Conservation (phyloP, 1,139 yeast species). For the Pichia sp. region DNA sequence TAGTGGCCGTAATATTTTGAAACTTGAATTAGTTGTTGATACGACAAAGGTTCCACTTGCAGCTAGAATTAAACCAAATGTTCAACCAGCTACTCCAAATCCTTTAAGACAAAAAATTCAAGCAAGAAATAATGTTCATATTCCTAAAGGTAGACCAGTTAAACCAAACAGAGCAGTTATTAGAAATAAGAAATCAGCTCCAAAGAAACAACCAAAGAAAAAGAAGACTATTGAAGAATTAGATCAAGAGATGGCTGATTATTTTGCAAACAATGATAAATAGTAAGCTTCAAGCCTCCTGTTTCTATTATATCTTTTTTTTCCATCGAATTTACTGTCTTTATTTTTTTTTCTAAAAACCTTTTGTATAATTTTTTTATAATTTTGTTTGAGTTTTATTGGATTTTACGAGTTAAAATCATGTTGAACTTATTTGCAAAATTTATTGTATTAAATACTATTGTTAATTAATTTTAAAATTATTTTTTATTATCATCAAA, state of each 20-base stretch:
- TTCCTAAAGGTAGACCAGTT: conserved; percentile 15
- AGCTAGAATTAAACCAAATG: conserved; percentile 56
- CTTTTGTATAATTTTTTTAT: conserved; percentile 1
- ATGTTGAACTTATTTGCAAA: background rate
- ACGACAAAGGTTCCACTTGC: conserved; percentile 75
- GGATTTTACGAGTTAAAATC: background rate
- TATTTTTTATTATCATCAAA: too few species aligned
- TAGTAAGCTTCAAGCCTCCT: background rate
- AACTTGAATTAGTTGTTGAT: conserved; percentile 80
- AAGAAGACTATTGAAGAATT: conserved; percentile 84
- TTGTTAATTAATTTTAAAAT: background rate
- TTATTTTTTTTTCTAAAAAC: background rate
- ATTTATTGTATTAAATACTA: background rate
- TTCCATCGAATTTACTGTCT: background rate
- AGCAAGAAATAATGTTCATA: conserved; percentile 1
- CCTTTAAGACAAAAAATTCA: background rate
- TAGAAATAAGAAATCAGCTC: conserved; percentile 21
- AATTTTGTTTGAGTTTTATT: background rate
- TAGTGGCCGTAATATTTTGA: conserved; percentile 72
- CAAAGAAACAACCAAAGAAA: conserved; percentile 33
- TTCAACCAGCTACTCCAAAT: conserved; percentile 9
- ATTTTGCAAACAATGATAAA: conserved; percentile 28
- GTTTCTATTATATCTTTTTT: conserved; percentile 2
- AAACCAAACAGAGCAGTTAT: conserved; percentile 8
- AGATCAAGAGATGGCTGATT: conserved; percentile 87